phyloP scores from a whole-genome alignment of 257 asterid genomes.

The Galeopsis tetrahit region DNA sequence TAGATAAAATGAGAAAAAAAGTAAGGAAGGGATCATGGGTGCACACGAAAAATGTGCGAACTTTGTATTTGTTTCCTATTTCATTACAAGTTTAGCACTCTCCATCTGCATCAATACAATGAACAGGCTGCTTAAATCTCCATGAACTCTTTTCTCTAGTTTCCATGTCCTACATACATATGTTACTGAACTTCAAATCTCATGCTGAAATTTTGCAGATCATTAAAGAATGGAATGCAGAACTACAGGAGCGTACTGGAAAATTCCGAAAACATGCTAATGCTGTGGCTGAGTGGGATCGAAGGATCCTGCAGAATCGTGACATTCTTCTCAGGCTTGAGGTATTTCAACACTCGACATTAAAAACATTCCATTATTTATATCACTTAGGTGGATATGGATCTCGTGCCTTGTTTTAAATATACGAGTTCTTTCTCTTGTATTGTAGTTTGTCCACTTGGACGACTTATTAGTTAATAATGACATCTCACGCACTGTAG shows the following conservation, averaged over 20 bases:
- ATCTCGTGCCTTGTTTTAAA: constrained; percentile 18
- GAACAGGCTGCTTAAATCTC: constrained; percentile 5
- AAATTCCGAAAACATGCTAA: constrained; percentile 91
- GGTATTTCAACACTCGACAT: constrained; percentile 48
- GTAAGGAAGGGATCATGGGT: not conserved
- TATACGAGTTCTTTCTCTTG: constrained; percentile 3
- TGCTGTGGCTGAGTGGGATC: constrained; percentile 98
- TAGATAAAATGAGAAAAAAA: not conserved
- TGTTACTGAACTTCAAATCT: constrained; percentile 23
- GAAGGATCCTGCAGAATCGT: constrained; percentile 89
- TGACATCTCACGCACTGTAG: not conserved
- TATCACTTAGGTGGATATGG: constrained; percentile 13
- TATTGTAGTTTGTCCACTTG: not conserved
- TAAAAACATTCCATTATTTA: not conserved
- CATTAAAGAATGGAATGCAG: constrained; percentile 95
- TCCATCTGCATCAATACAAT: not conserved
- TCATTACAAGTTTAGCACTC: not conserved
- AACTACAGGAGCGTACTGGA: constrained; percentile 90
- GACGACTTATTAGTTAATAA: constrained; percentile 2
- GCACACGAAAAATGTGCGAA: not conserved
- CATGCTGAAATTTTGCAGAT: constrained; percentile 53
- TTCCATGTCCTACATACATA: not conserved
- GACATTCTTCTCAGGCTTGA: constrained; percentile 89
- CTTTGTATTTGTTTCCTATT: not conserved
- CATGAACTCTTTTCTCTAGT: constrained; percentile 6